Evolutionary conservation across 306 rosid genomes (phyloP), one percentile per base, ranked within the genome.

Genomic region (Prunus davidiana): DNA sequence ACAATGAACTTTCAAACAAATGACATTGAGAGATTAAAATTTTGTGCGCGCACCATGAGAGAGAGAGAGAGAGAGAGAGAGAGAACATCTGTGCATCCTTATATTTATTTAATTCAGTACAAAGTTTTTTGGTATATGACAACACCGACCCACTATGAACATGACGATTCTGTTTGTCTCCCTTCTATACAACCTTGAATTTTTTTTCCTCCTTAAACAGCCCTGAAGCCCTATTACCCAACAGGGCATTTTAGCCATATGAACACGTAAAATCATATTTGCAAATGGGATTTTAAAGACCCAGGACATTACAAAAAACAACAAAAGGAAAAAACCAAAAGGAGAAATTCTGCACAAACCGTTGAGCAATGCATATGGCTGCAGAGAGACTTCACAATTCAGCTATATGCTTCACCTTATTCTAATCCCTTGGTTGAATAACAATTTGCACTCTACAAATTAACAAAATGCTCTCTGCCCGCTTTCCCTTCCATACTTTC

Each of bases 321-420:
- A 58, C 11, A 61, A 72, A 46, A 49, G 30, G 54, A 67, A 32
- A 73, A 82, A 86, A 74, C 69, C 83, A 75, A 67, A 82, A 20
- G 79, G 78, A 77, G 77, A 84, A 68, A 82, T 79, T 73, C 86
- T 87, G 89, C 91, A 84, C 91, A 87, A 61, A 73, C 72, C 65
- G 84, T 78, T 54, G 72, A 54, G 77, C 11, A 71, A 76, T 43
- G 85, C 92, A 80, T 82, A 87, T 78, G 66, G 80, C 89, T 73
- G 77, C 76, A 79, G 85, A 80, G 84, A 86, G 86, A 73, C 86
- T 78, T 76, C 82, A 78, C 82, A 76, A 38, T 80, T 72, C 86
- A 84, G 89, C 90, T 74, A 78, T 57, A 84, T 81, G 89, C 84
- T 82, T 85, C 87, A 57, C 85, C 83, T 89, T 89, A 88, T 89